Evolutionary conservation across 306 rosid genomes (phyloP).

Genomic region (Medicago arabica): DNA sequence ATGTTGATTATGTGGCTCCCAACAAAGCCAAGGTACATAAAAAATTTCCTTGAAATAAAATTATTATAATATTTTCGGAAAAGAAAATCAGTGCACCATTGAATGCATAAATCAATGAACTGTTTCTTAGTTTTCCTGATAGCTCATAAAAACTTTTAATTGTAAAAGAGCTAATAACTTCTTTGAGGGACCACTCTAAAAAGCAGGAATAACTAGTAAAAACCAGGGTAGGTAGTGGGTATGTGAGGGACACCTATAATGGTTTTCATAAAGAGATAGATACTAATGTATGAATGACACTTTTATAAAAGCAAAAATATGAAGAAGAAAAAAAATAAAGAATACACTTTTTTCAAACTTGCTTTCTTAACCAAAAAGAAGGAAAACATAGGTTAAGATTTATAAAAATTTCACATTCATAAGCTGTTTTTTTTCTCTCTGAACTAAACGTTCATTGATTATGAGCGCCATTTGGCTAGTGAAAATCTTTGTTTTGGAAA

Average conservation of each 20-base stretch:
- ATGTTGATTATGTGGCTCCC: conserved; percentile 95
- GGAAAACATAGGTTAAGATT: not conserved
- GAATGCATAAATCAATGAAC: conserved; percentile 10
- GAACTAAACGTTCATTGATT: not conserved
- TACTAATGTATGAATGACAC: not conserved
- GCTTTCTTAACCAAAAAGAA: not conserved
- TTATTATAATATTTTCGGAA: not conserved
- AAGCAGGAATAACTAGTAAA: conserved; percentile 3
- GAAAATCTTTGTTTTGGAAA: not conserved
- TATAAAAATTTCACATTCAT: not conserved
- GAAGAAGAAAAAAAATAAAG: not conserved
- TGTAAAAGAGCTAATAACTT: not conserved
- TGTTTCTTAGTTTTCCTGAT: conserved; percentile 18
- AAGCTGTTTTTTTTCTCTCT: not conserved
- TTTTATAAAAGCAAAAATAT: conserved; percentile 1
- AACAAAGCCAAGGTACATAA: conserved; percentile 91
- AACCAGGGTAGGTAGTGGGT: conserved; percentile 11
- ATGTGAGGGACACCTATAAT: conserved; percentile 21
- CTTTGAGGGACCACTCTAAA: conserved; percentile 1
- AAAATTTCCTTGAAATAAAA: conserved; percentile 12
- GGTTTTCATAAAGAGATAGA: not conserved
- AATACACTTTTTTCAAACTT: conserved; percentile 12
- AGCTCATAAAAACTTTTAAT: not conserved
- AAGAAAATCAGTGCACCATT: not conserved
- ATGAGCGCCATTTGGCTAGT: conserved; percentile 17